phyloP scores from a whole-genome alignment of 306 rosid species.

The Bauhinia variegata region DNA sequence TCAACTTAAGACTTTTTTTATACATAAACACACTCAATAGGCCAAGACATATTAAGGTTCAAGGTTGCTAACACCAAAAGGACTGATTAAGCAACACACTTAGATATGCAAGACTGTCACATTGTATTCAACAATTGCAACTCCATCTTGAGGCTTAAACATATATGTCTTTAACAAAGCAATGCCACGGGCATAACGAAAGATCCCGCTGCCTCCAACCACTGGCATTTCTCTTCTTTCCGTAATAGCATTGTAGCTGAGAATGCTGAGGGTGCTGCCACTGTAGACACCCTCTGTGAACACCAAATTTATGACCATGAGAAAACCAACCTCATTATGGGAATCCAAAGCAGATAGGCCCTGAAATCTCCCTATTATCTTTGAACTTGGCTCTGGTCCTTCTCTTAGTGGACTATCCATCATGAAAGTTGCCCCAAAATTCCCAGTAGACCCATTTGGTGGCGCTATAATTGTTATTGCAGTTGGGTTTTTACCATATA shows the following conservation, averaged over 20 bases:
- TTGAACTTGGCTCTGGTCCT: slow-evolving; percentile 38
- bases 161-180: slow-evolving; percentile 34
- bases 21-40: too few relatives aligned
- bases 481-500: slow-evolving; percentile 37
- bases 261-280: slow-evolving; percentile 40
- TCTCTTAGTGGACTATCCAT: slow-evolving; percentile 42
- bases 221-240: slow-evolving; percentile 38
- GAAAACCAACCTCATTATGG: slow-evolving; percentile 31
- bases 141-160: slow-evolving; percentile 14
- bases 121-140: slow-evolving; percentile 43
- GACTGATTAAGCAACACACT: not conserved
- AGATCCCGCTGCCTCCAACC: slow-evolving; percentile 38
- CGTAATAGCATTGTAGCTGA: slow-evolving; percentile 31
- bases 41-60: not conserved
- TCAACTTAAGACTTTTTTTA: too few relatives aligned
- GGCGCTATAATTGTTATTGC: slow-evolving; percentile 23
- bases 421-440: slow-evolving; percentile 37
- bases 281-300: slow-evolving; percentile 30
- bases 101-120: slow-evolving; percentile 35
- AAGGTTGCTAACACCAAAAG: not conserved
- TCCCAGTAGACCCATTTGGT: slow-evolving; percentile 2
- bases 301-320: slow-evolving; percentile 37
- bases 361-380: slow-evolving; percentile 43
- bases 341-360: slow-evolving; percentile 47
- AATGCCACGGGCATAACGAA: slow-evolving; percentile 34